Base-by-base conservation (phyloP, 2,329 filamentous ascomycete species). In the Acarospora socialis region DNA sequence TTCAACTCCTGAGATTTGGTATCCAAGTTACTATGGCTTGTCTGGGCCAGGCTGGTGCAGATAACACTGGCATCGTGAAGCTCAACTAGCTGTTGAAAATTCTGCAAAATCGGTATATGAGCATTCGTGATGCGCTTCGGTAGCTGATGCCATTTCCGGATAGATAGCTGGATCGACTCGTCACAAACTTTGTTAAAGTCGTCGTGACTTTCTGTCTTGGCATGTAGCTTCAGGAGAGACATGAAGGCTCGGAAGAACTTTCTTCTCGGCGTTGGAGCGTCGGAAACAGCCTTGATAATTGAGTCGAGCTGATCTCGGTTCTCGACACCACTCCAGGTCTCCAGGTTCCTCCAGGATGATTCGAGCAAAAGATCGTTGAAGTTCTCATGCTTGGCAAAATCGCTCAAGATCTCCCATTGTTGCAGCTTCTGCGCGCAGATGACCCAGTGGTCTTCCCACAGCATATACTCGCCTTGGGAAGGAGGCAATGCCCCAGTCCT, bases 371-470 rank as follows among this genome's bases (percentile, higher is more conserved):
- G 71, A 51, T 99, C 90, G 50, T 94, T 92, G 57, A 94, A 80
- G 50, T 98, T 98, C 52, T 99, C 92, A 48, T 98, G 90, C 57
- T 98, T 98, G 3, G 90, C 86, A 49, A 95, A 95, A 46, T 99
- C 92, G 40, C 84, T 83, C 20, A 99, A 58, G 35, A 99, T 87
- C 47, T 99, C 90, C 90, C 90, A 99, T 51, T 98, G 92, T 54
- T 98, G 92, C 27, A 99, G 66, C 59, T 98, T 98, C 58, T 95
- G 84, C 0, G 87, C 90, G 53, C 90, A 98, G 30, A 94, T 69
- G 24, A 98, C 77, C 90, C 90, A 99, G 47, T 98, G 92, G 50
- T 99, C 90, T 57, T 99, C 90, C 90, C 90, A 99, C 1, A 99
- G 70, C 72, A 92, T 94, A 57, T 99, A 99, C 56, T 99, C 90